Evolutionary conservation across 805 yeast species (phyloP).

Genomic region (Wickerhamiella dianesei): DNA sequence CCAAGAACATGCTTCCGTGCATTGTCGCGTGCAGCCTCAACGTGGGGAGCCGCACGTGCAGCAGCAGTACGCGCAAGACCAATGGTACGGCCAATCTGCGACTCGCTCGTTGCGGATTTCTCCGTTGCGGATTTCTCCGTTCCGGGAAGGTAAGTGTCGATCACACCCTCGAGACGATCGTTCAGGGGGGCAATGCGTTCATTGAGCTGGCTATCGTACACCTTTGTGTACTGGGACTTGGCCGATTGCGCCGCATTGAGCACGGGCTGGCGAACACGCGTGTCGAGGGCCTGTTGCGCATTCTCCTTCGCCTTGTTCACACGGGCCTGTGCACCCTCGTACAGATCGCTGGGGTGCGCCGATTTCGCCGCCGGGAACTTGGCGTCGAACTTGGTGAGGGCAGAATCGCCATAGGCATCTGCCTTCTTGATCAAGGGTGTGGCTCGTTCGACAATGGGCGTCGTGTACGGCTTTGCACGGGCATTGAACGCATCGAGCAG

Average conservation of each 20-base stretch:
- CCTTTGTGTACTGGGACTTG: constrained; percentile 35
- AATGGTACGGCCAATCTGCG: constrained; percentile 10
- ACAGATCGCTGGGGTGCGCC: constrained; percentile 39
- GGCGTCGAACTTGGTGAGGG: constrained; percentile 45
- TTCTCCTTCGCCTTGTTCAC: constrained; percentile 25
- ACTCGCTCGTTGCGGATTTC: neutral
- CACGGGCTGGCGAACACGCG: constrained; percentile 38
- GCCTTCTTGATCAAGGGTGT: constrained; percentile 34
- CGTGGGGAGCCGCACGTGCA: constrained; percentile 15
- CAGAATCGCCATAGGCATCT: constrained; percentile 42
- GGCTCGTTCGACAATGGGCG: constrained; percentile 24
- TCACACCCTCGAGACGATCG: constrained; percentile 34
- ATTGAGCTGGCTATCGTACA: constrained; percentile 45
- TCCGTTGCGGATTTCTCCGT: constrained; percentile 13
- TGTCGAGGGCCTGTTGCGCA: constrained; percentile 24
- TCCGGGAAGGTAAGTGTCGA: constrained; percentile 36
- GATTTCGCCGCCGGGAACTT: constrained; percentile 47
- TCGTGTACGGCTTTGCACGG: constrained; percentile 15
- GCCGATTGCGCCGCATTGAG: constrained; percentile 32
- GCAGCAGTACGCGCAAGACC: constrained; percentile 10
- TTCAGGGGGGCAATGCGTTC: constrained; percentile 52
- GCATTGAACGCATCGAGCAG: constrained; percentile 25
- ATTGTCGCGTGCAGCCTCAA: constrained; percentile 4
- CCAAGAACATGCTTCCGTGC: constrained; percentile 5
- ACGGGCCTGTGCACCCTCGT: constrained; percentile 30